Percentiles rank a stretch among this genome's conserved stretches.
Conservation (phyloP, 768 basidiomycete species). For the Strobilomyces confusus region DNA sequence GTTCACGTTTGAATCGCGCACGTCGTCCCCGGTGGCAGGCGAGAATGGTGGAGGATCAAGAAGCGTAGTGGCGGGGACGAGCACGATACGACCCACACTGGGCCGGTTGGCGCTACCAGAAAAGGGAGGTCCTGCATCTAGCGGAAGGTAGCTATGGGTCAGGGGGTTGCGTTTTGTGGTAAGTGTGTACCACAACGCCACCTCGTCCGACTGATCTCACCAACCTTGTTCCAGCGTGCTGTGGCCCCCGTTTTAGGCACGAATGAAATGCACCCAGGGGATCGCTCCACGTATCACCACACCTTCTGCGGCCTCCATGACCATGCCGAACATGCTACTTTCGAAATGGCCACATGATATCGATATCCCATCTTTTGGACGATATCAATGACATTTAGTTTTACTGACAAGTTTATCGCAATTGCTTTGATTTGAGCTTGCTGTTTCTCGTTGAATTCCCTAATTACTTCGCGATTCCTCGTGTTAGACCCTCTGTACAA, state of each 20-base stretch:
- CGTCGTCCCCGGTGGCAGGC: slow-evolving; percentile 2
- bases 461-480: not conserved
- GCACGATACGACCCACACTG: not conserved
- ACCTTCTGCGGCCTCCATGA: not conserved
- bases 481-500: not conserved
- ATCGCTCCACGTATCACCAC: not conserved
- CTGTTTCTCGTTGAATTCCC: not conserved
- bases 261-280: not conserved
- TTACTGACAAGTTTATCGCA: not conserved
- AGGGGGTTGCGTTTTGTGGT: not conserved
- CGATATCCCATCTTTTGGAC: not conserved
- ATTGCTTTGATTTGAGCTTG: not conserved
- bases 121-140: slow-evolving; percentile 3
- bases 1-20: slow-evolving; percentile 12
- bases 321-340: not conserved
- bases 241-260: slow-evolving; percentile 9
- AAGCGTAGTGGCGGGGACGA: not conserved
- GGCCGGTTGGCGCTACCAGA: slow-evolving; percentile 8
- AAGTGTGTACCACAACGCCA: slow-evolving; percentile 11
- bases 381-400: slow-evolving; percentile 14
- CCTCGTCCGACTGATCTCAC: slow-evolving; percentile 1
- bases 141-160: slow-evolving; percentile 12
- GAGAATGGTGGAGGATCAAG: slow-evolving; percentile 9
- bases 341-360: slow-evolving; percentile 1
- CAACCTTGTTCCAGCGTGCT: not conserved